Base-by-base conservation (phyloP, 2,329 filamentous ascomycete species). In the Colletotrichum melonis region DNA sequence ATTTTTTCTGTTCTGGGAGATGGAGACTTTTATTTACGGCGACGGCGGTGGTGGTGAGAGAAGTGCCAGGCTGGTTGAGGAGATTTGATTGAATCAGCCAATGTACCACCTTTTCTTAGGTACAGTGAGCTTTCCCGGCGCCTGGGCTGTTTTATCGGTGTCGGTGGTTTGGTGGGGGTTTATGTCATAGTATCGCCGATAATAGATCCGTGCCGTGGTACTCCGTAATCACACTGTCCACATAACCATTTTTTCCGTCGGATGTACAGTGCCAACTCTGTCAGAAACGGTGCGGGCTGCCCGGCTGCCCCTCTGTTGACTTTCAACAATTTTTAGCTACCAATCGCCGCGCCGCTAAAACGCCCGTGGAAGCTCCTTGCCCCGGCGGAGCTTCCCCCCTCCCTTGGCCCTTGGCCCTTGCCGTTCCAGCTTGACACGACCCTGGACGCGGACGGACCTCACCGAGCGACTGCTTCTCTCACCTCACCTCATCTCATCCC, bases 41-140 rank as follows among this genome's bases (percentile, higher is more conserved):
- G 69, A 63, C 26, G n/a, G 63, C 46, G 69, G 67, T 67, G 64
- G 76, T 78, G 75, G 72, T 77, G 73, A 78, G 76, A 79, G 76
- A 38, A 38, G 35, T 38, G 14, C 30, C 30, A 32, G 74, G 76
- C 75, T 77, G 76, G 72, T 70, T 67, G 64, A 65, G 72, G 67
- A 74, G 74, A 67, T 62, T 73, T 66, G 62, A 73, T 65, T 73
- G 71, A 73, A 66, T 66, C 70, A 73, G 67, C 60, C 71, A 73
- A 71, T 73, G 55, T 46, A 70, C 5, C 16, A 19, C 38, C 16
- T 19, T 42, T 42, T 42, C 38, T 19, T 35, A 12, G 32, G 32
- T 35, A 35, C 32, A 35, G 32, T 52, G 42, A 70, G 70, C 70
- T 66, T 46, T 42, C 12, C 67, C 28, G 32, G 35, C 66, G 49